phyloP scores from a whole-genome alignment of 345 rosid genomes.

The Limnanthes douglasii region DNA sequence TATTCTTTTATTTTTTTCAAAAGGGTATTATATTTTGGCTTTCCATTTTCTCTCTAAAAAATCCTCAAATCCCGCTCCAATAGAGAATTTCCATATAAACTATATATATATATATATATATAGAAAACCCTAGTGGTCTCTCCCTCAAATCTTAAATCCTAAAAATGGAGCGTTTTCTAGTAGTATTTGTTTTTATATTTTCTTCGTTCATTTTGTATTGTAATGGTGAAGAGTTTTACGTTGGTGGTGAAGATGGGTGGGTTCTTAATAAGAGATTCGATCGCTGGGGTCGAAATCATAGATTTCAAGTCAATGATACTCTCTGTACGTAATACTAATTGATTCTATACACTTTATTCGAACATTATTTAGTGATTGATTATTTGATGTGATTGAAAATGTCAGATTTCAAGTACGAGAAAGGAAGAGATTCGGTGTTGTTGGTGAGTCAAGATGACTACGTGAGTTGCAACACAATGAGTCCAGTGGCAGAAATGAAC shows the following conservation, averaged over 20 bases:
- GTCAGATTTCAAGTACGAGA: conserved; percentile 61
- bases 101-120: no score
- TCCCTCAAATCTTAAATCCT: no score
- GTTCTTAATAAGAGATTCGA: conserved; percentile 37
- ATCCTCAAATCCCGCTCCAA: no score
- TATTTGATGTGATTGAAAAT: background rate
- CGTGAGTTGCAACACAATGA: conserved; percentile 37
- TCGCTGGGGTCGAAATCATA: conserved; percentile 56
- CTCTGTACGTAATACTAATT: conserved; percentile 25
- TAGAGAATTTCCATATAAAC: no score
- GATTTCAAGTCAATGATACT: conserved; percentile 72
- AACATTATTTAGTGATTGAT: background rate
- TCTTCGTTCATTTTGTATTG: no score
- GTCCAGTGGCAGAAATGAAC: conserved; percentile 27
- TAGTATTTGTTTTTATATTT: no score
- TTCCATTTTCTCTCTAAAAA: no score
- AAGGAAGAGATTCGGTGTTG: conserved; percentile 58
- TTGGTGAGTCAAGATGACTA: conserved; percentile 39
- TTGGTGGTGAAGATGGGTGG: conserved; percentile 80
- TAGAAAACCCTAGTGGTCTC: no score
- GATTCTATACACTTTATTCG: background rate
- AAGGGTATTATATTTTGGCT: no score
- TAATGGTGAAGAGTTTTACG: no score
- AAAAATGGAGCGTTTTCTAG: no score
- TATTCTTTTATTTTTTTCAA: no score